Base-by-base conservation (phyloP, 305 asterid genomes). In the Lippia alba region DNA sequence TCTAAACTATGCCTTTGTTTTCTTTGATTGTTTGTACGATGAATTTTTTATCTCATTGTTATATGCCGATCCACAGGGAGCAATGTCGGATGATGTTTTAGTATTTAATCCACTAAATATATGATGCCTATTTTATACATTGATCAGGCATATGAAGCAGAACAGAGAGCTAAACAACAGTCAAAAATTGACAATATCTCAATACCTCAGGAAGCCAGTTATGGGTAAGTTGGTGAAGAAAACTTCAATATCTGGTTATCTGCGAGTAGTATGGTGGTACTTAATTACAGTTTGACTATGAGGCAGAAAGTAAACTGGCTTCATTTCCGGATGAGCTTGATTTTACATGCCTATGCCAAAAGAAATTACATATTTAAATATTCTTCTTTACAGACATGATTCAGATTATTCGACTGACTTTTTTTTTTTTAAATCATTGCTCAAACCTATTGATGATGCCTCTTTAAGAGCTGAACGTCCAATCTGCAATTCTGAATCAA, bases 91-190 rank as follows among this genome's bases (percentile, higher is more conserved):
- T 20, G 61, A 39, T 60, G 62, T 64, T 64, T 36, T 44, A 15
- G 14, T 48, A 12, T 40, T 66, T 30, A 30, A 56, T 40, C 24
- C 64, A 19, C 72, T 55, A 0, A 20, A 66, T 65, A 8, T 53
- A 45, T 68, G 30, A 71, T 50, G 36, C 17, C 54, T 74, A 6
- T 72, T 44, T 39, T 15, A 20, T 56, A 15, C 56, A 46, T 78
- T 66, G 55, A 71, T 76, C 85, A 94, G 99, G 91, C 93, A 69
- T 91, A 75, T 79, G 99, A 91, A 82, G 97, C 86, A 34, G 92
- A 88, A 67, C 91, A 90, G 77, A 86, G 97, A 71, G 83, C 85
- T 76, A 90, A 84, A 66, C 96, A 88, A 57, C 89, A 90, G 74
- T 64, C 61, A 69, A 82, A 77, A 60, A 79, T 94, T 73, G 97